phyloP scores from a whole-genome alignment of 352 stramenopile genomes.

The Globisporangium carolinianum region DNA sequence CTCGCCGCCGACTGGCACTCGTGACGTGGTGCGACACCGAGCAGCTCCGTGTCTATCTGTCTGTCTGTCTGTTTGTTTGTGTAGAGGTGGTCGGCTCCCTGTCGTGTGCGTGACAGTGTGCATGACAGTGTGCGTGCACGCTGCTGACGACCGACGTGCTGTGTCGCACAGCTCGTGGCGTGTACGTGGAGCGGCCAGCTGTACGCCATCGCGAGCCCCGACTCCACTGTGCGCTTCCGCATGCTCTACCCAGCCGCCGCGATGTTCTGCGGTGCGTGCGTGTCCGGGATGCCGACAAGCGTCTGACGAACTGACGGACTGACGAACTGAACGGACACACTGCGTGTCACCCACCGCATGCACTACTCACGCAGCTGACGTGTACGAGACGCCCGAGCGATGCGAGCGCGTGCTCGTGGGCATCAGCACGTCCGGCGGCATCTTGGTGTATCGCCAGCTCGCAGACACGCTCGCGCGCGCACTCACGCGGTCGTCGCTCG shows the following conservation, averaged over 20 bases:
- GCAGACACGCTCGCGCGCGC: conserved; percentile 35
- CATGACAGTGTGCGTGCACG: too few species aligned
- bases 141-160: background rate
- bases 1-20: background rate
- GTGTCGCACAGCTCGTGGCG: conserved; percentile 33
- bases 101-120: too few species aligned
- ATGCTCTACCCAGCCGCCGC: conserved; percentile 48
- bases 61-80: conserved; percentile 1
- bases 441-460: conserved; percentile 58
- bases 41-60: background rate
- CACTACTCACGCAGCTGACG: conserved; percentile 16
- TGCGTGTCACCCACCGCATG: background rate
- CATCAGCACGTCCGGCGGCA: conserved; percentile 57
- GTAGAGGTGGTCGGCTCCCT: background rate
- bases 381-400: conserved; percentile 19
- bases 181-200: conserved; percentile 71
- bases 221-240: conserved; percentile 46
- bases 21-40: conserved; percentile 6
- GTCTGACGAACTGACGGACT: too few species aligned
- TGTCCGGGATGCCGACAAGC: background rate
- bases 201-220: conserved; percentile 38
- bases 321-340: too few species aligned
- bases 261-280: conserved; percentile 58
- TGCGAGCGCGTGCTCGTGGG: conserved; percentile 39
- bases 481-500: conserved; percentile 33